Percentiles rank a stretch among this genome's conserved stretches.
Evolutionary conservation across 1,284 basidiomycete genomes (phyloP).

Genomic region (Anthracocystis setariae): DNA sequence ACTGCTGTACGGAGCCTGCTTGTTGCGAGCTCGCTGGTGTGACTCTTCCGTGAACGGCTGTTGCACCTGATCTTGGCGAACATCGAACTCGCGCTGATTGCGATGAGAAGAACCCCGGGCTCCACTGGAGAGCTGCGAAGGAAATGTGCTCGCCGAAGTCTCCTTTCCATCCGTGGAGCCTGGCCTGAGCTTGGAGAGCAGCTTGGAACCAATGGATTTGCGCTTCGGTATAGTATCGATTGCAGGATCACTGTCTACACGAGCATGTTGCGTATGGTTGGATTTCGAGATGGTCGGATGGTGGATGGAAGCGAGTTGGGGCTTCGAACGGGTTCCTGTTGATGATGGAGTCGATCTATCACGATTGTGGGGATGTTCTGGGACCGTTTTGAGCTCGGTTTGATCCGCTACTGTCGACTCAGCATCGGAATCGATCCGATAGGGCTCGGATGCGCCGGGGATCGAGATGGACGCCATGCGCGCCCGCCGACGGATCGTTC

Average conservation of each 20-base stretch:
- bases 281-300: conserved; percentile 9
- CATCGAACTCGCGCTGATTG: background rate
- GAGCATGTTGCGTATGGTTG: background rate
- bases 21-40: conserved; percentile 6
- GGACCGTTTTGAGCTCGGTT: conserved; percentile 11
- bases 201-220: conserved; percentile 42
- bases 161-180: conserved; percentile 9
- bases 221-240: conserved; percentile 5
- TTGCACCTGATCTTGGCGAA: conserved; percentile 13
- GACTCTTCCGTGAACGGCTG: conserved; percentile 27
- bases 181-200: conserved; percentile 35
- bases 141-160: background rate
- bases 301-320: conserved; percentile 9
- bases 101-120: conserved; percentile 10
- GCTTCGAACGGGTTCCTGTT: background rate
- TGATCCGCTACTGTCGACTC: conserved; percentile 4
- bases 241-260: background rate
- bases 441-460: conserved; percentile 33
- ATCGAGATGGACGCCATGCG: conserved; percentile 3
- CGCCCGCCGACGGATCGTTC: background rate
- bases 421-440: conserved; percentile 4
- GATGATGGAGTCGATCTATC: background rate
- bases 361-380: conserved; percentile 25
- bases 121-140: conserved; percentile 19
- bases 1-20: conserved; percentile 17